Conservation (phyloP, 345 rosid species). For the Salix exigua region DNA sequence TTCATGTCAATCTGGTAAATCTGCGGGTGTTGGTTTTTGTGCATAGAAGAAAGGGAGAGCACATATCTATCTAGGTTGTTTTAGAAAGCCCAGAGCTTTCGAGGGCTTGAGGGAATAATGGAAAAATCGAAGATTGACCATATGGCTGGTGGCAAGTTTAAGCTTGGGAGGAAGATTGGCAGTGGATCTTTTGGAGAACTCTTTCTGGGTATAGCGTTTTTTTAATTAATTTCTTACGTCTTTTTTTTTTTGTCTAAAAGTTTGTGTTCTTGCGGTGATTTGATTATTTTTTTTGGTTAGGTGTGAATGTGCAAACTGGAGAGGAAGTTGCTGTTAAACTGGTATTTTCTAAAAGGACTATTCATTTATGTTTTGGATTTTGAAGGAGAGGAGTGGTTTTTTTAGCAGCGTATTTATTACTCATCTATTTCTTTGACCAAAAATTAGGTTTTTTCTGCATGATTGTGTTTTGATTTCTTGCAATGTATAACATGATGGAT, state of each 20-base stretch:
- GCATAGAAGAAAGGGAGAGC: not conserved
- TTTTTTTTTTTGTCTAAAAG: not conserved
- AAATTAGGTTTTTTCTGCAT: not conserved
- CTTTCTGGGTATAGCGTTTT: constrained; percentile 54
- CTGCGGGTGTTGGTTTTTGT: constrained; percentile 13
- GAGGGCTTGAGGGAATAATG: constrained; percentile 1
- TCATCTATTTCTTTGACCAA: not conserved
- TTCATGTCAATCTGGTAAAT: constrained; percentile 23
- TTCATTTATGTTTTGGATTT: not conserved
- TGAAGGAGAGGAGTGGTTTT: not conserved
- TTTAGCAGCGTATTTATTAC: not conserved
- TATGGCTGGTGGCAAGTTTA: constrained; percentile 75
- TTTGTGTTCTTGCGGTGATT: constrained; percentile 12
- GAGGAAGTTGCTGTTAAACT: constrained; percentile 84
- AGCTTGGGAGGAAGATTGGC: constrained; percentile 94
- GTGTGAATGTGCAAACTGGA: constrained; percentile 73
- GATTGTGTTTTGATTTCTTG: not conserved
- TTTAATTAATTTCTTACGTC: not conserved
- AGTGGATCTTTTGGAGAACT: constrained; percentile 96
- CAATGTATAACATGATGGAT: not conserved
- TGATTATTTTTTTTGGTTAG: constrained; percentile 26
- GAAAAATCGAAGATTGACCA: constrained; percentile 51
- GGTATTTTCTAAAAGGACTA: constrained; percentile 34
- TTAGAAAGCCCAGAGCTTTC: not conserved
- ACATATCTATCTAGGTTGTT: constrained; percentile 1